A percentile compares a stretch with the other conserved stretches of the same genome.
Conservation (phyloP, 129 eudicot species). For the Centaurea solstitialis region DNA sequence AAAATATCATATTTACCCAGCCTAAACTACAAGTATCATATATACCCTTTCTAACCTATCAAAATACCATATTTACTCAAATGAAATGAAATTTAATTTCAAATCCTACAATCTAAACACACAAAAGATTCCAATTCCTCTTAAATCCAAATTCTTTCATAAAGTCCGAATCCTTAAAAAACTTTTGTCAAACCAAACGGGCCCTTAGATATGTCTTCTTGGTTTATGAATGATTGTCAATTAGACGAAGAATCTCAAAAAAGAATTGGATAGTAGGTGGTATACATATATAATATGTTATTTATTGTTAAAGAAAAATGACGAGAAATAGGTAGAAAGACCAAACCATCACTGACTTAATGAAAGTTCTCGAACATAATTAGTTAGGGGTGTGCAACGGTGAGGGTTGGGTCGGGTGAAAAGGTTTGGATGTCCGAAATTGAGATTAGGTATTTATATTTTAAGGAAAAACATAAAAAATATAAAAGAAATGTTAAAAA, state of each 20-base stretch:
- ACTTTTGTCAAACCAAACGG: not conserved
- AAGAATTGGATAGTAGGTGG: not conserved
- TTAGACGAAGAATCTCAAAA: not conserved
- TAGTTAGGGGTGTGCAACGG: no score
- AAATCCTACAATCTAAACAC: not conserved
- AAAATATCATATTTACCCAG: no score
- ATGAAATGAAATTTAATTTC: no score
- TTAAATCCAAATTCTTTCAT: not conserved
- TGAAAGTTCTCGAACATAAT: not conserved
- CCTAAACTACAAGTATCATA: no score
- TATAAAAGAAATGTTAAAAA: no score
- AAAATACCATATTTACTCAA: no score
- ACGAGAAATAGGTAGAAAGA: not conserved
- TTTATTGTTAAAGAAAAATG: not conserved
- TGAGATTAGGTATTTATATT: no score
- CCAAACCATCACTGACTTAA: not conserved
- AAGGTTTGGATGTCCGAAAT: no score
- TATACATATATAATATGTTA: not conserved
- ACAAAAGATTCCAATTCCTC: no score
- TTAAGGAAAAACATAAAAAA: no score
- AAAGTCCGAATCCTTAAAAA: not conserved
- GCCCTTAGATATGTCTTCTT: not conserved
- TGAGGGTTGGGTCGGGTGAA: no score
- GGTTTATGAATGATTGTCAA: not conserved
- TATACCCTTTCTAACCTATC: no score